Conservation (phyloP, 257 asterid species). For the Solanum etuberosum region DNA sequence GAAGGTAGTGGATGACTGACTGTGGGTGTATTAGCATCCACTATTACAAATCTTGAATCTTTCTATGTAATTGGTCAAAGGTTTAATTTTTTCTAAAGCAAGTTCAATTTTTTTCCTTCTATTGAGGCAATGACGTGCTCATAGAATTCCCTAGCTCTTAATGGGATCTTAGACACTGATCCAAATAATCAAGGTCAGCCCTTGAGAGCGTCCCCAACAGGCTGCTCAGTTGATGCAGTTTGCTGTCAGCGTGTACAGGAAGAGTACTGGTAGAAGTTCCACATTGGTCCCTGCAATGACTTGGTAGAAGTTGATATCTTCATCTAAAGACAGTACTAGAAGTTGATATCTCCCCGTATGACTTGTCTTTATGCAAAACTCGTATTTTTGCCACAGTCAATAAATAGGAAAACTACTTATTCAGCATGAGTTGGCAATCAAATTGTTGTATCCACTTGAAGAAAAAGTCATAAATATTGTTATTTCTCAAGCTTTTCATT, state of each 20-base stretch:
- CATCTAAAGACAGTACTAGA: not conserved
- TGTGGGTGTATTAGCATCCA: not conserved
- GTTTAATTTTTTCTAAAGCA: not conserved
- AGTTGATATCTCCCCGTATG: not conserved
- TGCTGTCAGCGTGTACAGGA: not conserved
- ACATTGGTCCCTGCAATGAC: not conserved
- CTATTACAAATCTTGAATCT: not conserved
- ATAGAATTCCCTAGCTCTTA: not conserved
- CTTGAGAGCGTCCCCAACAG: not conserved
- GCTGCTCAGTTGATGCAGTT: not conserved
- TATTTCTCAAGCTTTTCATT: not conserved
- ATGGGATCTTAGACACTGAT: not conserved
- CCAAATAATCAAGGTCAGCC: not conserved
- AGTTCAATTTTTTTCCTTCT: not conserved
- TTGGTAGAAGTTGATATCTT: not conserved
- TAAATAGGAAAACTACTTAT: not conserved
- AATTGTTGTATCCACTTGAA: not conserved
- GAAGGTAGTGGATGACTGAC: not conserved
- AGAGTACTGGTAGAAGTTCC: not conserved
- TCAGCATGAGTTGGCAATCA: not conserved
- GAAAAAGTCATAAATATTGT: not conserved
- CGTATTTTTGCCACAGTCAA: not conserved
- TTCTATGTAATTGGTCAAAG: not conserved
- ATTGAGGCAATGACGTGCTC: not conserved
- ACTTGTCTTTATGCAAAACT: not conserved